These are phyloP conservation scores for Ceratocystiopsis minuta DNA, from an alignment of 2,329 filamentous ascomycete genomes.

Conservation along the genomic window DNA sequence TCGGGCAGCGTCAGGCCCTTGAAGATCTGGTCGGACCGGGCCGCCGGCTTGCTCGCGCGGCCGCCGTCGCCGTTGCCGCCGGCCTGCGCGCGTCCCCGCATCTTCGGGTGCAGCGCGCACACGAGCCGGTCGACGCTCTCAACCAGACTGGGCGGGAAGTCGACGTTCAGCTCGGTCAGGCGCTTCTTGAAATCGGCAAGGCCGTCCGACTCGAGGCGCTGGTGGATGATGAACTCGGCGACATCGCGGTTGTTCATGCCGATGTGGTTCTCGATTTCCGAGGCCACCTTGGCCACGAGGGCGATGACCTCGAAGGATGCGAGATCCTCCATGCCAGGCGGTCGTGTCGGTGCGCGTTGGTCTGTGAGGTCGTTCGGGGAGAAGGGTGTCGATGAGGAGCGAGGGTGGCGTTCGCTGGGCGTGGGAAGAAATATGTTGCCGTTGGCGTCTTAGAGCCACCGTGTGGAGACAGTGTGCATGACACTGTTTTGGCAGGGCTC, in stretches of 20 bases:
- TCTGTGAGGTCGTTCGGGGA: no score
- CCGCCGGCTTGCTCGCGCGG: conserved; percentile 18
- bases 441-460: no score
- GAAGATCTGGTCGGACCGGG: conserved; percentile 50
- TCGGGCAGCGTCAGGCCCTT: conserved; percentile 79
- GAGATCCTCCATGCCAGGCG: conserved; percentile 62
- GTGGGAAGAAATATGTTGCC: no score
- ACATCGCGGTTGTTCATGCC: conserved; percentile 86
- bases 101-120: conserved; percentile 75
- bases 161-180: conserved; percentile 60
- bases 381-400: no score
- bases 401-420: no score
- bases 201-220: conserved; percentile 58
- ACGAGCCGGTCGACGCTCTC: conserved; percentile 85
- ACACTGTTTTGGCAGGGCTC: no score
- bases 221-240: conserved; percentile 87
- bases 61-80: conserved; percentile 18
- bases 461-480: no score
- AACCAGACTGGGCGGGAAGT: conserved; percentile 70
- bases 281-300: conserved; percentile 85
- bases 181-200: conserved; percentile 57
- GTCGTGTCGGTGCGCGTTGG: background rate
- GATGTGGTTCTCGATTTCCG: conserved; percentile 85
- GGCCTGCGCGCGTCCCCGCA: conserved; percentile 37
- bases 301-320: conserved; percentile 82